Evolutionary conservation across 1,284 basidiomycete genomes (phyloP).

Genomic region (Coniophora puteana): DNA sequence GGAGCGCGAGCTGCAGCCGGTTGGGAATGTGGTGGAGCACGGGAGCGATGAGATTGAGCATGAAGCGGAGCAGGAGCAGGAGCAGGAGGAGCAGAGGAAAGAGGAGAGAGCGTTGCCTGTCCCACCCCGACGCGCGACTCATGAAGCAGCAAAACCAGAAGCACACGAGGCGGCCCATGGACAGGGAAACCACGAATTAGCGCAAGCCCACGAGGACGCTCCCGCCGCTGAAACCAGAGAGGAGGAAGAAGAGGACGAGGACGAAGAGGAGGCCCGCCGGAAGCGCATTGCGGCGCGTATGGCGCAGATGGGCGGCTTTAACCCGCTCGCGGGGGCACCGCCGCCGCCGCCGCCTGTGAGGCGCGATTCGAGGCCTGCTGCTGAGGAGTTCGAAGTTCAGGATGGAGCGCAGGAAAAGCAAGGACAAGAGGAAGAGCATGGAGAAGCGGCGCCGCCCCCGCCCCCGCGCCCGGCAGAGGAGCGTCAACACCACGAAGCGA

Average conservation of each 20-base stretch:
- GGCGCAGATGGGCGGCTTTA: slow-evolving; percentile 64
- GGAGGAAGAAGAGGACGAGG: slow-evolving; percentile 37
- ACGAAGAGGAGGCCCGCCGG: slow-evolving; percentile 49
- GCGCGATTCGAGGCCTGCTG: slow-evolving; percentile 22
- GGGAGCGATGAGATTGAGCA: no score
- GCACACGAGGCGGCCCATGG: background rate
- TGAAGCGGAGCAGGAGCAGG: slow-evolving; percentile 4
- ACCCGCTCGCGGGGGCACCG: slow-evolving; percentile 44
- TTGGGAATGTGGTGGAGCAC: no score
- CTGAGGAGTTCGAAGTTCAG: no score
- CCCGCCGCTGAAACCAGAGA: slow-evolving; percentile 12
- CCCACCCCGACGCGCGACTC: no score
- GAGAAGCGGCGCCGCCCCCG: no score
- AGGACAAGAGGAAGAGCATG: no score
- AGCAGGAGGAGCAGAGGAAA: slow-evolving; percentile 5
- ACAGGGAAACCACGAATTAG: background rate
- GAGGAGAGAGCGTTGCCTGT: background rate
- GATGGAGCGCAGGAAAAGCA: no score
- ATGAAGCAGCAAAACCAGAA: background rate
- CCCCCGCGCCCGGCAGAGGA: no score
- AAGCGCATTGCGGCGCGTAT: slow-evolving; percentile 59
- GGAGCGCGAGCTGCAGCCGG: no score
- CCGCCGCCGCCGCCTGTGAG: slow-evolving; percentile 28
- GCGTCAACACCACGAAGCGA: no score
- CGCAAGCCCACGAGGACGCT: slow-evolving; percentile 14